phyloP scores from a whole-genome alignment of 306 rosid genomes.

The Neltuma alba region DNA sequence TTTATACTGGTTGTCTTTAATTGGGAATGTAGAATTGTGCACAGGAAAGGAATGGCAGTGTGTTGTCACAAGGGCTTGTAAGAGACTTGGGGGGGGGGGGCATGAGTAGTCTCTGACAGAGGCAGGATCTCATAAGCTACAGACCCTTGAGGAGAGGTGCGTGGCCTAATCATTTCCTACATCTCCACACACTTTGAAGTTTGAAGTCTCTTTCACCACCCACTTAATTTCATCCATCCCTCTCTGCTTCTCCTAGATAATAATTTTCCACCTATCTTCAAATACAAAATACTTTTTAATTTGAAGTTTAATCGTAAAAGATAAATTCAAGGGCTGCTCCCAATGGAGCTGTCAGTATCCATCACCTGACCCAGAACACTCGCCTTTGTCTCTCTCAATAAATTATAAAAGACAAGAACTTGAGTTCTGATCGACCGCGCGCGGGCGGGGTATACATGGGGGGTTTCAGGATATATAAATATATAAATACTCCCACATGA shows the following conservation, averaged over 20 bases:
- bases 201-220: neutral
- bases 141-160: slow-evolving; percentile 25
- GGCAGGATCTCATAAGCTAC: slow-evolving; percentile 35
- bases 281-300: neutral
- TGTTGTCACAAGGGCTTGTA: slow-evolving; percentile 46
- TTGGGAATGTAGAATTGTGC: slow-evolving; percentile 15
- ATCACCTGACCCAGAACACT: slow-evolving; percentile 3
- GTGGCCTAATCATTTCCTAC: slow-evolving; percentile 55
- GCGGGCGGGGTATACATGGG: neutral
- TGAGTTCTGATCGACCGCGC: neutral
- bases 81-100: slow-evolving; percentile 37
- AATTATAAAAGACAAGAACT: neutral
- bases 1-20: neutral
- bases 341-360: neutral
- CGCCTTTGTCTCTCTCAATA: neutral
- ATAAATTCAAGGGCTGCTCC: neutral
- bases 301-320: neutral
- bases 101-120: slow-evolving; percentile 51
- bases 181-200: neutral
- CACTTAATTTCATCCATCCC: neutral
- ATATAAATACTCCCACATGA: neutral
- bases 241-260: neutral
- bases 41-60: slow-evolving; percentile 31
- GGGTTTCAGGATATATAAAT: neutral
- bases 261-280: neutral